These are phyloP conservation scores for Myxozyma neglecta DNA, from an alignment of 805 yeast genomes.

Conservation along the genomic window DNA sequence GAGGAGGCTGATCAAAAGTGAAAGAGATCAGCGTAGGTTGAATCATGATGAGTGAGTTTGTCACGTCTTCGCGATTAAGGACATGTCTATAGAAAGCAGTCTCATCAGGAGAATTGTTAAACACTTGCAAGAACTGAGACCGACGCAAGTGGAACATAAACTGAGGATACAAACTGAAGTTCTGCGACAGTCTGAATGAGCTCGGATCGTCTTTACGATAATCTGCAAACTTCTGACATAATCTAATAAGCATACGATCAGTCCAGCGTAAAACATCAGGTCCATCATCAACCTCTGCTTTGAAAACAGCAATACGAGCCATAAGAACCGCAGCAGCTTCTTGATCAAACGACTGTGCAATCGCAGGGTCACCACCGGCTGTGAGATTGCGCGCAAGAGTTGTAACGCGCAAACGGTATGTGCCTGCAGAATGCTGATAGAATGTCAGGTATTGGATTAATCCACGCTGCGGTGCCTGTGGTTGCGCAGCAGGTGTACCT, in stretches of 20 bases:
- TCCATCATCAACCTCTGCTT: slow-evolving; percentile 79
- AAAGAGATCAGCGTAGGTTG: slow-evolving; percentile 94
- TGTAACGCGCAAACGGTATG: slow-evolving; percentile 85
- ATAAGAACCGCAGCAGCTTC: slow-evolving; percentile 96
- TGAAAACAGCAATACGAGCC: slow-evolving; percentile 87
- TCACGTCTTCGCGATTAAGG: slow-evolving; percentile 84
- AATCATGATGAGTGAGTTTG: slow-evolving; percentile 92
- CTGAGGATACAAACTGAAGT: slow-evolving; percentile 88
- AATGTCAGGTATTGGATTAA: slow-evolving; percentile 82
- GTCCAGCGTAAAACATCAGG: slow-evolving; percentile 94
- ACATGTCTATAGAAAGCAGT: slow-evolving; percentile 96
- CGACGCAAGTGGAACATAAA: slow-evolving; percentile 94
- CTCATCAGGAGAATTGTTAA: slow-evolving; percentile 98
- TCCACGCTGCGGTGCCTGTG: slow-evolving; percentile 36
- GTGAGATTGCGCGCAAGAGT: slow-evolving; percentile 62
- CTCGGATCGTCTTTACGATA: slow-evolving; percentile 81
- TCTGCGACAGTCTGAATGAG: slow-evolving; percentile 79
- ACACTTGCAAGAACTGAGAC: slow-evolving; percentile 92
- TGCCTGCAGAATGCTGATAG: slow-evolving; percentile 94
- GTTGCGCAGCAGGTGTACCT: slow-evolving; percentile 32
- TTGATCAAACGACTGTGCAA: slow-evolving; percentile 82
- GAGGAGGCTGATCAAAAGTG: slow-evolving; percentile 78
- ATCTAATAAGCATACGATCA: slow-evolving; percentile 83
- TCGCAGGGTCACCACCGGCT: slow-evolving; percentile 56
- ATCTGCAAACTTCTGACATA: slow-evolving; percentile 92